A percentile compares a stretch with the other conserved stretches of the same genome.
Conservation (phyloP, 1,139 yeast genomes). For the Scheffersomyces illinoinensis region DNA sequence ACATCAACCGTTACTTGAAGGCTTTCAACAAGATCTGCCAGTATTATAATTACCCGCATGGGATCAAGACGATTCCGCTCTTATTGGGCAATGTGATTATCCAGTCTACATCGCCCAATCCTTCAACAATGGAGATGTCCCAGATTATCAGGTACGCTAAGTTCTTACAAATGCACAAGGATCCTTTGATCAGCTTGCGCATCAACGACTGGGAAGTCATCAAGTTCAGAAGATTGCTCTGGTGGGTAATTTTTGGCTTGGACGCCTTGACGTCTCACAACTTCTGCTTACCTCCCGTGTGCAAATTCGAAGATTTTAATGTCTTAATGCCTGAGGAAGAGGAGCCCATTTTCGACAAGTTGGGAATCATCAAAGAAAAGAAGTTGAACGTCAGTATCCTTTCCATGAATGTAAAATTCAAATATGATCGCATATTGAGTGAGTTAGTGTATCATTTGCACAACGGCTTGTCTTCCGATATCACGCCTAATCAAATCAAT, state of each 20-base stretch:
- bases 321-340: slow-evolving; percentile 55
- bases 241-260: slow-evolving; percentile 68
- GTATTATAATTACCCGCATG: slow-evolving; percentile 54
- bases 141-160: slow-evolving; percentile 56
- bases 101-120: slow-evolving; percentile 58
- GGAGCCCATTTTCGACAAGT: slow-evolving; percentile 31
- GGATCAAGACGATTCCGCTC: slow-evolving; percentile 46
- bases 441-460: slow-evolving; percentile 49
- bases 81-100: slow-evolving; percentile 52
- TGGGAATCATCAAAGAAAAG: slow-evolving; percentile 23
- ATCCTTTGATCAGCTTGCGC: slow-evolving; percentile 53
- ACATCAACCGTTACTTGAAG: slow-evolving; percentile 47
- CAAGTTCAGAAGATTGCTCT: slow-evolving; percentile 53
- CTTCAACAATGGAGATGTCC: slow-evolving; percentile 53
- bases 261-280: slow-evolving; percentile 61
- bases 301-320: slow-evolving; percentile 55
- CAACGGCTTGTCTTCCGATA: slow-evolving; percentile 38
- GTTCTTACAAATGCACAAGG: slow-evolving; percentile 56
- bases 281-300: slow-evolving; percentile 57
- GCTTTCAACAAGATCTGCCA: slow-evolving; percentile 51
- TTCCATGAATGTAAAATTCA: slow-evolving; percentile 53
- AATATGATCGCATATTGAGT: slow-evolving; percentile 52
- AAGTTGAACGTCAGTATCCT: slow-evolving; percentile 39
- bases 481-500: slow-evolving; percentile 40
- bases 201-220: slow-evolving; percentile 49